Percentiles rank a stretch among this genome's conserved stretches.
Evolutionary conservation across 768 basidiomycete species (phyloP).

Genomic region (Krasilnikovozyma curviuscula): DNA sequence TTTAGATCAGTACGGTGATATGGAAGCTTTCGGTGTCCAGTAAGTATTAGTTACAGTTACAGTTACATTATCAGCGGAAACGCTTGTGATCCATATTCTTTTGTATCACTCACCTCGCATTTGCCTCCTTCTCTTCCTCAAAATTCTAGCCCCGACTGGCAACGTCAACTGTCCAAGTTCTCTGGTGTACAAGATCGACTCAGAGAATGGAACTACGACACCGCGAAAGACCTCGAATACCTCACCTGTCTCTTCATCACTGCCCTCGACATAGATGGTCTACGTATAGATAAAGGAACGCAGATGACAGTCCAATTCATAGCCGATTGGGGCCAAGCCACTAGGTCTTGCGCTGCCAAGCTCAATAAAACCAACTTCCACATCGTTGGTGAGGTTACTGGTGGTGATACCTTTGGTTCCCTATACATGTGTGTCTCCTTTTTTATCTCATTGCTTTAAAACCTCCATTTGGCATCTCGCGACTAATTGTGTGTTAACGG

Average conservation of each 20-base stretch:
- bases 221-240: constrained; percentile 51
- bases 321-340: constrained; percentile 50
- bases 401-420: constrained; percentile 74
- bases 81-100: background rate
- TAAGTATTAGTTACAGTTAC: too few relatives aligned
- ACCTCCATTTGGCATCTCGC: background rate
- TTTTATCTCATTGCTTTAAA: background rate
- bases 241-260: constrained; percentile 74
- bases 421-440: constrained; percentile 50
- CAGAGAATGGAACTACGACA: constrained; percentile 66
- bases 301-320: constrained; percentile 72
- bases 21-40: constrained; percentile 92
- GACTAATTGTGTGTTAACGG: background rate
- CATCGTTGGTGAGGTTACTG: constrained; percentile 84
- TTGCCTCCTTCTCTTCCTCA: too few relatives aligned
- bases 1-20: constrained; percentile 89
- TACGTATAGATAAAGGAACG: constrained; percentile 86
- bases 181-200: constrained; percentile 91
- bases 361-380: constrained; percentile 71
- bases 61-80: background rate
- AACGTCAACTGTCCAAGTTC: constrained; percentile 85
- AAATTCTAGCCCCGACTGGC: constrained; percentile 30
- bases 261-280: constrained; percentile 76
- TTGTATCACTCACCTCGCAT: background rate
- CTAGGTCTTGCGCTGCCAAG: constrained; percentile 48